phyloP scores from a whole-genome alignment of 768 basidiomycete species.

The Russula dissimulans region DNA sequence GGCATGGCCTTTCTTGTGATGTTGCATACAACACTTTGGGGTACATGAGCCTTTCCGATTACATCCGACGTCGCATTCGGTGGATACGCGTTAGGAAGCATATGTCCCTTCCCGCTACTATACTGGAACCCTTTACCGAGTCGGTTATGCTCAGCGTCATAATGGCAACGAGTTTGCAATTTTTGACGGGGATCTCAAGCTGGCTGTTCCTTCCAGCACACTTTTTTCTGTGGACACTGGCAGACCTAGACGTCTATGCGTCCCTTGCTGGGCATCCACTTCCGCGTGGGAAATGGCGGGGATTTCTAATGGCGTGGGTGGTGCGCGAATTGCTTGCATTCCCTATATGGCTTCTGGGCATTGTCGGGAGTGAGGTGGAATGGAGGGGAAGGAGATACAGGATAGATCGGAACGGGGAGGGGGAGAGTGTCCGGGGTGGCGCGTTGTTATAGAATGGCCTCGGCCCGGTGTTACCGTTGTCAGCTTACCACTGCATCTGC shows the following conservation, averaged over 20 bases:
- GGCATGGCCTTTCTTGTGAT: conserved; percentile 87
- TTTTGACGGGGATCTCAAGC: conserved; percentile 41
- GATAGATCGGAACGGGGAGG: conserved; percentile 59
- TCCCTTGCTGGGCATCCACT: conserved; percentile 64
- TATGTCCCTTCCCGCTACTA: conserved; percentile 81
- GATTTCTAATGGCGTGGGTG: conserved; percentile 72
- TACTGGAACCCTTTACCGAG: conserved; percentile 92
- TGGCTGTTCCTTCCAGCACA: conserved; percentile 53
- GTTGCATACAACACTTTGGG: conserved; percentile 85
- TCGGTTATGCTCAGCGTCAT: conserved; percentile 62
- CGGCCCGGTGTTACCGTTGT: conserved; percentile 3
- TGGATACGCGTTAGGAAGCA: conserved; percentile 97
- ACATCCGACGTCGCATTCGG: conserved; percentile 80
- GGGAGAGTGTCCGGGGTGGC: neutral
- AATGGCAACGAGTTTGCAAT: conserved; percentile 44
- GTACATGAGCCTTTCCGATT: conserved; percentile 76
- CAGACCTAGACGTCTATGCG: conserved; percentile 77
- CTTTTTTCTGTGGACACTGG: conserved; percentile 57
- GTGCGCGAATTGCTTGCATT: conserved; percentile 74
- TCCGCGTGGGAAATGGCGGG: conserved; percentile 36
- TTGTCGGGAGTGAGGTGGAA: conserved; percentile 68
- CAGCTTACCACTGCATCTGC: neutral
- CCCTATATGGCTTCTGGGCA: conserved; percentile 80
- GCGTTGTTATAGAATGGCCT: neutral
- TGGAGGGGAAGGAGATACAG: conserved; percentile 84